Base-by-base conservation (phyloP, 2,329 filamentous ascomycete genomes). In the Botrytis medusae region DNA sequence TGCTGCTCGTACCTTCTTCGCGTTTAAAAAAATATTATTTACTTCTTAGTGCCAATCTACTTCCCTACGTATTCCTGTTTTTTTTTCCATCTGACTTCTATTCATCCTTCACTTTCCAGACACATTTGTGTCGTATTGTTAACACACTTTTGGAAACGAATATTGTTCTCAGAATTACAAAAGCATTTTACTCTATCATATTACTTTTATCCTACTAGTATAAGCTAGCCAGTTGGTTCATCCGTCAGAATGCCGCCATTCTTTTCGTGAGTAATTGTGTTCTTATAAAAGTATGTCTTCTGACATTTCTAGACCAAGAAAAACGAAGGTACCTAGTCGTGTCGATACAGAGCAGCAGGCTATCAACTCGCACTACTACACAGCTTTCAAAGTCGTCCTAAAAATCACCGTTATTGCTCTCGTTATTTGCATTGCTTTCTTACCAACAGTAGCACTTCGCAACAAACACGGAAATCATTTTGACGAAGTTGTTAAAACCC, bases 51-150 rank as follows among this genome's bases (percentile, higher is more conserved):
- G 22, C 32, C 16, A n/a, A 67, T 40, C 67, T 59, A 46, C 51
- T 4, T 42, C 9, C 51, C 32, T 63, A 16, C 20, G 32, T 46
- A n/a, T 69, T 59, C 59, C n/a, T 40, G 32, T 59, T 32, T 32
- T 32, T 46, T 44, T 62, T 46, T 44, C 57, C 59, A 65, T 57
- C n/a, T 12, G 16, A 63, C 63, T 42, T 54, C 37, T 48, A 51
- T 44, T 67, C 54, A 63, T 69, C 32, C 59, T 29, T 18, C 60
- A 57, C 42, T 32, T 69, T 68, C 54, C 65, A 74, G 62, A 51
- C 68, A 68, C 48, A 64, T 64, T 61, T 46, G 32, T 54, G 42
- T 69, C 57, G 65, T 74, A 75, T 74, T 69, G 62, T 74, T 74
- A 73, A 48, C 65, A 69, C 42, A 42, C 63, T 74, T 64, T 68